Evolutionary conservation across 108 stramenopile species (phyloP).

Genomic region (Cyclotella atomus): DNA sequence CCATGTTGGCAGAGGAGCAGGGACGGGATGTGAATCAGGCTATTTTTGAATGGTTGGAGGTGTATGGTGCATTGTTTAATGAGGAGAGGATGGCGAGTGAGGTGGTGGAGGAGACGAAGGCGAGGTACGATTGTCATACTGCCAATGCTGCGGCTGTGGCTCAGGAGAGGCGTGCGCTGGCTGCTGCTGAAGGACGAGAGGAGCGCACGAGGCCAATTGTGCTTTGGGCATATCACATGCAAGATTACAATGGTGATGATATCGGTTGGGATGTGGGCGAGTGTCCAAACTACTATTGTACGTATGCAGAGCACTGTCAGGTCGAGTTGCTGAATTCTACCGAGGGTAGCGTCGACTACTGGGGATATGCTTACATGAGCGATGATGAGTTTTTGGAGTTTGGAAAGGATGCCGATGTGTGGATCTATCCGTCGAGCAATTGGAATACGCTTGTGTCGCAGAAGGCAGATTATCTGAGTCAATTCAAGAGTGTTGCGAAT

Average conservation of each 20-base stretch:
- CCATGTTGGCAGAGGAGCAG: slow-evolving; percentile 1
- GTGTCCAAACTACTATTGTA: slow-evolving; percentile 28
- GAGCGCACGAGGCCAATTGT: background rate
- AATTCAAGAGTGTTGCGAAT: slow-evolving; percentile 22
- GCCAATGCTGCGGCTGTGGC: background rate
- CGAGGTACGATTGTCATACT: background rate
- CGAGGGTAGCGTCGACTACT: slow-evolving; percentile 7
- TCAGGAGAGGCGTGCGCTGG: no score
- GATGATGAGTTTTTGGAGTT: slow-evolving; percentile 37
- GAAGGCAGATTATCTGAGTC: slow-evolving; percentile 16
- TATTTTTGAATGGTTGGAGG: slow-evolving; percentile 53
- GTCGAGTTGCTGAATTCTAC: slow-evolving; percentile 16
- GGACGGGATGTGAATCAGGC: slow-evolving; percentile 49
- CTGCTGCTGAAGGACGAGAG: background rate
- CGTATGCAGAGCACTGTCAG: slow-evolving; percentile 25
- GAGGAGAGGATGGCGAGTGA: background rate
- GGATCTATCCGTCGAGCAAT: slow-evolving; percentile 18
- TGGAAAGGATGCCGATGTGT: slow-evolving; percentile 26
- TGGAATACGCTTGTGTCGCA: background rate
- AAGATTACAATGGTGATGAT: no score
- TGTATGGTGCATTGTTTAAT: background rate
- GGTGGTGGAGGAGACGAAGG: background rate
- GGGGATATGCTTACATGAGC: background rate
- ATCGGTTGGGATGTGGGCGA: slow-evolving; percentile 27
- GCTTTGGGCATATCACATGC: slow-evolving; percentile 27